Evolutionary conservation across 1,284 basidiomycete genomes (phyloP), one percentile per base, ranked within the genome.

Genomic region (Trichosporon ovoides): DNA sequence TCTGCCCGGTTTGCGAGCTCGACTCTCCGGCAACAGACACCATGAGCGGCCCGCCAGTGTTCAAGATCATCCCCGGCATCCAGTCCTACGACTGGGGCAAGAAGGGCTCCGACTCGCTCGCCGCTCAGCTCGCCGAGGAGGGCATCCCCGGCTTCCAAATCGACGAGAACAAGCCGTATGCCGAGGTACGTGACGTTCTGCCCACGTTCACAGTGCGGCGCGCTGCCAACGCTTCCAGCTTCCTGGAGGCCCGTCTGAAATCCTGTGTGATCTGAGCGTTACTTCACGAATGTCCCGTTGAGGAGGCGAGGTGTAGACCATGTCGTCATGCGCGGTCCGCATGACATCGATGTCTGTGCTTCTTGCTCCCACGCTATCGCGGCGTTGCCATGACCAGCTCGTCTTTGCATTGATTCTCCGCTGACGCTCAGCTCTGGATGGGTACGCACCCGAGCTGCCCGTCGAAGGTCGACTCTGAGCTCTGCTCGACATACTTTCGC

Each of bases 391-490:
- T 28, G 68, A 37, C 35, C 35, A 10, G 22, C 5, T 20, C 28
- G 16, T 28, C 22, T 22, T 9, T n/a, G 37, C 37, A 10, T 22
- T 20, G 38, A 18, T 43, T 24, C 20, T 3, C 19, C 9, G 19
- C 55, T 61, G 24, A 56, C 55, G 9, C 28, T 16, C 61, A 95
- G 91, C 80, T 96, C 46, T 99, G 96, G 96, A 98, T 98, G 95
- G 96, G 96, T 16, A 98, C 96, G 0, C 96, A 98, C 71, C 83
- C 90, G 1, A 89, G 83, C 22, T 84, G 91, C 11, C 95, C 95
- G 0, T 93, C 92, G 2, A 83, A 80, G 49, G 77, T 89, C 22
- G 78, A 78, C 3, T 77, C 81, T 22, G 77, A 77, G 12, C 75
- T 68, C 49, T 84, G 92, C 40, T 82, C 84, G 2, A 78, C 83